Percentiles rank a stretch among this genome's conserved stretches.
These are phyloP conservation scores for Isatis tinctoria DNA, from an alignment of 345 rosid species.

Conservation along the genomic window DNA sequence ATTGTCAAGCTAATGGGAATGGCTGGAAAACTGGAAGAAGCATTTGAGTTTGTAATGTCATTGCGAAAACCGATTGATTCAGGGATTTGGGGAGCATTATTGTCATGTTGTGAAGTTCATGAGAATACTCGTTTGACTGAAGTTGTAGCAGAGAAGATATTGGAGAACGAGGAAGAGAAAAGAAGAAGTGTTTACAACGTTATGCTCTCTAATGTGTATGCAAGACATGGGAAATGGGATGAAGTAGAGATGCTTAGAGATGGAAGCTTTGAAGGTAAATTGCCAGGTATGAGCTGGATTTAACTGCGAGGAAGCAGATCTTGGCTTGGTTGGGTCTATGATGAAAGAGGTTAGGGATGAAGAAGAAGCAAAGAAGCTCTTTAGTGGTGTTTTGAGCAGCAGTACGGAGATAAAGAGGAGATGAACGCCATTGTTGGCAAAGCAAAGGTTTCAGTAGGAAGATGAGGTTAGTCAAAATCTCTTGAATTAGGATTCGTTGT, in stretches of 20 bases:
- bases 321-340: not conserved
- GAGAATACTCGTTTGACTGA: constrained; percentile 60
- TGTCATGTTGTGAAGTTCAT: constrained; percentile 70
- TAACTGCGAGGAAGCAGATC: not conserved
- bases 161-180: constrained; percentile 46
- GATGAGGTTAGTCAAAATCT: no score
- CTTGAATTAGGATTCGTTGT: no score
- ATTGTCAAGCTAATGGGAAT: constrained; percentile 76
- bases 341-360: no score
- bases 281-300: constrained; percentile 63
- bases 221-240: constrained; percentile 73
- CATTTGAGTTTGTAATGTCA: constrained; percentile 53
- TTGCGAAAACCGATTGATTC: constrained; percentile 63
- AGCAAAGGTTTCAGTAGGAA: no score
- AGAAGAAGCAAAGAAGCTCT: no score
- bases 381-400: no score
- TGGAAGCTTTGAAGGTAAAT: constrained; percentile 39
- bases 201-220: constrained; percentile 73
- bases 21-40: constrained; percentile 67
- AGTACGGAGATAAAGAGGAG: no score
- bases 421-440: no score
- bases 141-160: constrained; percentile 52
- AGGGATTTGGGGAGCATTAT: constrained; percentile 73
- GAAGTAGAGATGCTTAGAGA: constrained; percentile 57
- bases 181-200: constrained; percentile 65